These are phyloP conservation scores for Solanum lignicaule DNA, from an alignment of 257 asterid species.

Conservation along the genomic window DNA sequence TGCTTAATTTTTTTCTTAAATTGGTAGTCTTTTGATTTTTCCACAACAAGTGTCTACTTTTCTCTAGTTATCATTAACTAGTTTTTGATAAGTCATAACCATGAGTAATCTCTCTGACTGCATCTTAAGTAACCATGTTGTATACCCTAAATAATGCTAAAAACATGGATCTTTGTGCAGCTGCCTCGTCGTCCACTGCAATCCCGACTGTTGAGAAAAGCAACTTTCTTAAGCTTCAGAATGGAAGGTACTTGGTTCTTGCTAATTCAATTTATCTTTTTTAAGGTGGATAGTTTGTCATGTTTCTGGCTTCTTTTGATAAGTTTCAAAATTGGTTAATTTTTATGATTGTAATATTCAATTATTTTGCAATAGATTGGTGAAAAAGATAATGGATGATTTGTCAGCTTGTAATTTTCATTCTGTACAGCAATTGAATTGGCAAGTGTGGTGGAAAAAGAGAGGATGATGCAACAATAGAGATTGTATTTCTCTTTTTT, in stretches of 20 bases:
- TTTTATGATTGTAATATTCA: not conserved
- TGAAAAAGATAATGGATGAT: not conserved
- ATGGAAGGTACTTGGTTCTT: slow-evolving; percentile 61
- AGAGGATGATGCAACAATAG: not conserved
- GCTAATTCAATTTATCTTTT: not conserved
- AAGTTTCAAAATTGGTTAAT: not conserved
- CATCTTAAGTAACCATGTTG: not conserved
- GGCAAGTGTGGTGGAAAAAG: not conserved
- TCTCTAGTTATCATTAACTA: not conserved
- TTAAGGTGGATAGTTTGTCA: not conserved
- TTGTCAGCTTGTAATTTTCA: not conserved
- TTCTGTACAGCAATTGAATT: not conserved
- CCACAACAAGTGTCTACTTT: not conserved
- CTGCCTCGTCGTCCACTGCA: slow-evolving; percentile 45
- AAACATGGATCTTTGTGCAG: slow-evolving; percentile 42
- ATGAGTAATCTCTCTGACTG: not conserved
- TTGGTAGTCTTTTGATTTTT: not conserved
- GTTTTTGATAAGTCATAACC: not conserved
- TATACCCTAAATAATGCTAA: slow-evolving; percentile 6
- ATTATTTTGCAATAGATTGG: not conserved
- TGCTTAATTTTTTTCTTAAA: not conserved
- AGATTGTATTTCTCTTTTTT: not conserved
- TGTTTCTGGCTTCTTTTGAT: not conserved
- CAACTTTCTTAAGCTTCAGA: slow-evolving; percentile 94
- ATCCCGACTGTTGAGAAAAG: slow-evolving; percentile 44